Conservation (phyloP, 2,329 filamentous ascomycete species). For the Juglanconis juglandina region DNA sequence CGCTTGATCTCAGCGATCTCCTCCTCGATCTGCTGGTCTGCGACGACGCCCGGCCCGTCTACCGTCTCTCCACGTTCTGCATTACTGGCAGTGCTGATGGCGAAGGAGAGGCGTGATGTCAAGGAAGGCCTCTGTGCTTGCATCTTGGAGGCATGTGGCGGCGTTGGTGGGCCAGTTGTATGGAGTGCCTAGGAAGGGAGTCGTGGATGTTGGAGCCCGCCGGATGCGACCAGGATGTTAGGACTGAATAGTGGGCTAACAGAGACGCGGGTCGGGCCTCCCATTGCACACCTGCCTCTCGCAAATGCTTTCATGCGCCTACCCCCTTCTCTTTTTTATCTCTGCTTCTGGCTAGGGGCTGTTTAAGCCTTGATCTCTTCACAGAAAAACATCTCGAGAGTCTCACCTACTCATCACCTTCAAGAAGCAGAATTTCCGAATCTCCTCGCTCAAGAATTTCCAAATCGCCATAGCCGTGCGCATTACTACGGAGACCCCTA, state of each 20-base stretch:
- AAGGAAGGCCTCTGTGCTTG: constrained; percentile 49
- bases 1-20: constrained; percentile 97
- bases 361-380: neutral
- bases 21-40: constrained; percentile 75
- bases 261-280: constrained; percentile 2
- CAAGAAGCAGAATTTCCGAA: neutral
- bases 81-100: constrained; percentile 52
- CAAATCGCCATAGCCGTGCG: neutral
- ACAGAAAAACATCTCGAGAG: no score
- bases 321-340: neutral
- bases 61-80: constrained; percentile 58
- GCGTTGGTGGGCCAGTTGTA: constrained; percentile 1
- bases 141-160: constrained; percentile 17
- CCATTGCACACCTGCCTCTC: neutral
- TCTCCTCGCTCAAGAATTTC: neutral
- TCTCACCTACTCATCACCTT: neutral
- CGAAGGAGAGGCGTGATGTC: constrained; percentile 64
- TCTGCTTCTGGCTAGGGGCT: neutral
- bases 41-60: constrained; percentile 44
- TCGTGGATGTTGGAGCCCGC: neutral
- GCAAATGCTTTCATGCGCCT: neutral
- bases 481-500: neutral
- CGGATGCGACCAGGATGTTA: neutral
- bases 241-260: constrained; percentile 33
- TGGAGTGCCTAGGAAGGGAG: neutral